Percentiles rank a stretch among this genome's conserved stretches.
phyloP scores from a whole-genome alignment of 257 asterid species.

The Coffea canephora region DNA sequence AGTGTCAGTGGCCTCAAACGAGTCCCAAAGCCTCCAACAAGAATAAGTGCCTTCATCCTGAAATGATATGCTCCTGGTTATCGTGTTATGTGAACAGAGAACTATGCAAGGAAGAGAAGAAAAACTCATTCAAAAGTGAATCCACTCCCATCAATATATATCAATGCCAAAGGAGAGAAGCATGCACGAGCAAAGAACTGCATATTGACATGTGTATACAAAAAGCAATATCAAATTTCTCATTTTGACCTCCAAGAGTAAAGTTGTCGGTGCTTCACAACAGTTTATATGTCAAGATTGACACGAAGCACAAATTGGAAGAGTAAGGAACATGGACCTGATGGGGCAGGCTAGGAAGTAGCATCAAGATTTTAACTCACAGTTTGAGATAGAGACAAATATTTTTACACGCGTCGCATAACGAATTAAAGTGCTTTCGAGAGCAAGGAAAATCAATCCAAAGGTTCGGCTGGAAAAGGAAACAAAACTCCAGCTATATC shows the following conservation, averaged over 20 bases:
- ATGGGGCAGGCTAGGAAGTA: constrained; percentile 24
- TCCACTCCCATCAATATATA: constrained; percentile 20
- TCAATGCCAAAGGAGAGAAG: constrained; percentile 17
- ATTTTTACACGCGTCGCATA: constrained; percentile 23
- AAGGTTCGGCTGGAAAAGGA: constrained; percentile 33
- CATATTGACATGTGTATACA: constrained; percentile 46
- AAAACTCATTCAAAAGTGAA: constrained; percentile 8
- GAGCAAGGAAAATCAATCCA: constrained; percentile 18
- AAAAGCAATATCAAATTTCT: constrained; percentile 35
- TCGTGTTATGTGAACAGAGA: constrained; percentile 11
- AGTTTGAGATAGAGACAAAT: constrained; percentile 27
- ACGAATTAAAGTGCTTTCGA: constrained; percentile 21
- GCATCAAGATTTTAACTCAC: constrained; percentile 12
- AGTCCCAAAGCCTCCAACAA: constrained; percentile 95
- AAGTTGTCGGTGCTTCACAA: constrained; percentile 39
- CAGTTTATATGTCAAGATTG: constrained; percentile 32
- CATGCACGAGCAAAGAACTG: constrained; percentile 37
- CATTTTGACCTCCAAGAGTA: constrained; percentile 21
- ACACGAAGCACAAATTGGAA: constrained; percentile 35
- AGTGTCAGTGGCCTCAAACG: constrained; percentile 90
- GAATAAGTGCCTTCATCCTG: constrained; percentile 90
- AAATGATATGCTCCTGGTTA: constrained; percentile 22
- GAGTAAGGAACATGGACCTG: constrained; percentile 24
- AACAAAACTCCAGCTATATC: constrained; percentile 54
- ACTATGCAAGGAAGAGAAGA: constrained; percentile 7